phyloP scores from a whole-genome alignment of 768 basidiomycete genomes.

The Tremella mesenterica region DNA sequence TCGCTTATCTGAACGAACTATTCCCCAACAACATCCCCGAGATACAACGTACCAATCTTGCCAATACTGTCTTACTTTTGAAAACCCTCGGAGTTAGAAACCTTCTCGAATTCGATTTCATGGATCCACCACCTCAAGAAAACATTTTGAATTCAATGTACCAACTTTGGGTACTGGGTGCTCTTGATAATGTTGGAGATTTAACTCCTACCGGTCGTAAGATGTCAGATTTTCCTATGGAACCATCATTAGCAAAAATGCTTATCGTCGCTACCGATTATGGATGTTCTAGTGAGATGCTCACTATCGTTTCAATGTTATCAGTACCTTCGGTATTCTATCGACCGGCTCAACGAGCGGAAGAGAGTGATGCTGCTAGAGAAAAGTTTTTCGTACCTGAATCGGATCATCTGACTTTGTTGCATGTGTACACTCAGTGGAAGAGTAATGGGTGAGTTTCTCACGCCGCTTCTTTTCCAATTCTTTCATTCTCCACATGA shows the following conservation, averaged over 20 bases:
- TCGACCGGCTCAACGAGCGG: constrained; percentile 90
- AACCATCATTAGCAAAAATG: constrained; percentile 98
- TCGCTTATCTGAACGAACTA: constrained; percentile 90
- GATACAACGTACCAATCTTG: constrained; percentile 94
- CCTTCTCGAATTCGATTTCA: constrained; percentile 95
- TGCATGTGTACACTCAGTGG: constrained; percentile 98
- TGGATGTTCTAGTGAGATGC: constrained; percentile 86
- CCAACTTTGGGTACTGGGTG: constrained; percentile 97
- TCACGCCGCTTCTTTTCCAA: constrained; percentile 2
- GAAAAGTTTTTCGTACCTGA: constrained; percentile 99
- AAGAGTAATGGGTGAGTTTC: constrained; percentile 75
- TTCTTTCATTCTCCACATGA: no score
- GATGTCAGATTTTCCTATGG: constrained; percentile 99
- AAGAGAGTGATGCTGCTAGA: constrained; percentile 92
- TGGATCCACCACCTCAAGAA: constrained; percentile 99
- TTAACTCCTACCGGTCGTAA: constrained; percentile 83
- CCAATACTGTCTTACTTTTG: constrained; percentile 87
- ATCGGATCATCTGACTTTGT: constrained; percentile 86
- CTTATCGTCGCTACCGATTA: constrained; percentile 90
- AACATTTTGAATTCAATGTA: constrained; percentile 99
- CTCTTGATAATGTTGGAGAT: constrained; percentile 95
- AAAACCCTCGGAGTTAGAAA: constrained; percentile 97
- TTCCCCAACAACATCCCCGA: constrained; percentile 95
- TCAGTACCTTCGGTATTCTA: constrained; percentile 98
- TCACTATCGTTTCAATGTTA: constrained; percentile 98